These are phyloP conservation scores for Chaetomium globosum DNA, from an alignment of 2,329 filamentous ascomycete genomes.

Conservation along the genomic window DNA sequence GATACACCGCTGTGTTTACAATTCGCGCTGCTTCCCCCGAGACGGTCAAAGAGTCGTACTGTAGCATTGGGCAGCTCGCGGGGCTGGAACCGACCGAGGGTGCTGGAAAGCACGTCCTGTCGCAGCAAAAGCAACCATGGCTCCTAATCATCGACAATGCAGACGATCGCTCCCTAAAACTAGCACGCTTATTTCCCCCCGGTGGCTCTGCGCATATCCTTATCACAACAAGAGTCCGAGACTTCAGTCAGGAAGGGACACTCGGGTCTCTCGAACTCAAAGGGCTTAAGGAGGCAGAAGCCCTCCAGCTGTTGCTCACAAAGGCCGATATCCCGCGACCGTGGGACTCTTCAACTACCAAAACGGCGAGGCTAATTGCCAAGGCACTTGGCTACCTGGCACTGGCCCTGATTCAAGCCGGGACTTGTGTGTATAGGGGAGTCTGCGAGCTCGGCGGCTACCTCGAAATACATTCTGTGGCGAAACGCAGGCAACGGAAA, in stretches of 20 bases:
- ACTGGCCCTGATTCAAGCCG: conserved; percentile 26
- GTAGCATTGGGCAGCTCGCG: conserved; percentile 16
- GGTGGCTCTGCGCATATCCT: conserved; percentile 22
- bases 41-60: conserved; percentile 26
- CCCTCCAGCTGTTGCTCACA: conserved; percentile 24
- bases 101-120: conserved; percentile 20
- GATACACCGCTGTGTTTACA: conserved; percentile 27
- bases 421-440: conserved; percentile 24
- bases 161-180: conserved; percentile 15
- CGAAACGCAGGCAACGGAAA: conserved; percentile 8
- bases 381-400: conserved; percentile 26
- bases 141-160: conserved; percentile 30
- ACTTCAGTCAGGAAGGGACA: conserved; percentile 22
- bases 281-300: conserved; percentile 22
- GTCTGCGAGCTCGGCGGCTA: conserved; percentile 26
- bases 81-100: conserved; percentile 23
- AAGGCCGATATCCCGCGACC: conserved; percentile 26
- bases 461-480: conserved; percentile 21
- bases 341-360: conserved; percentile 15
- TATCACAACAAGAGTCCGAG: conserved; percentile 20
- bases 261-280: conserved; percentile 24
- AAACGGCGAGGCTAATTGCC: conserved; percentile 10
- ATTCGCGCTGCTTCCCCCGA: conserved; percentile 25
- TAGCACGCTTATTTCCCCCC: conserved; percentile 2
- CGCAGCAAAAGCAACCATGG: conserved; percentile 25